Percentiles rank a stretch among this genome's conserved stretches.
These are phyloP conservation scores for Globisporangium paroecandrum DNA, from an alignment of 352 stramenopile species.

Conservation along the genomic window DNA sequence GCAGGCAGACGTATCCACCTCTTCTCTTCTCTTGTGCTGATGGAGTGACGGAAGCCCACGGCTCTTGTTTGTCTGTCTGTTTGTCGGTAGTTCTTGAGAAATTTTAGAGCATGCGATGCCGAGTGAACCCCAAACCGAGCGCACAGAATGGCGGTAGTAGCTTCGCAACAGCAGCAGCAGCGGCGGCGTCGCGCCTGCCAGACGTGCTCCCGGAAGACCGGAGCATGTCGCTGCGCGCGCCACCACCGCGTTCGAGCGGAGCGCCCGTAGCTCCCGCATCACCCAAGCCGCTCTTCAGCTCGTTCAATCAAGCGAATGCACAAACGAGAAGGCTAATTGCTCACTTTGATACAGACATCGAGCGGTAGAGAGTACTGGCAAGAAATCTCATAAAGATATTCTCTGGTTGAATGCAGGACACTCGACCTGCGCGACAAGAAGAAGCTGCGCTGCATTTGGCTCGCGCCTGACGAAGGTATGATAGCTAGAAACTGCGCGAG, in stretches of 20 bases:
- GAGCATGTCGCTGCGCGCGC: conserved; percentile 6
- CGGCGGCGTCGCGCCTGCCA: not conserved
- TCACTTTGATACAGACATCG: no score
- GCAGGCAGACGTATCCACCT: no score
- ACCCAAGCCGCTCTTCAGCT: conserved; percentile 14
- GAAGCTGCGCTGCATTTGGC: conserved; percentile 65
- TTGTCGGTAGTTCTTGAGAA: not conserved
- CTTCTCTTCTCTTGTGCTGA: no score
- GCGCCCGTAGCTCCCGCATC: not conserved
- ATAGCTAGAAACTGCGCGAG: not conserved
- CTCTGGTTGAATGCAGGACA: conserved; percentile 18
- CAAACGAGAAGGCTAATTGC: conserved; percentile 5
- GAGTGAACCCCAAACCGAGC: conserved; percentile 5
- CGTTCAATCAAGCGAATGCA: conserved; percentile 1
- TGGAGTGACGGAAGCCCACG: no score
- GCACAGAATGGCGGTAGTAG: not conserved
- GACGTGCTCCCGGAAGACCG: conserved; percentile 7
- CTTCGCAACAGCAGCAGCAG: not conserved
- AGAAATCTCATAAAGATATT: no score
- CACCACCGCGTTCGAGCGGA: not conserved
- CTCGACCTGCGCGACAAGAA: conserved; percentile 63
- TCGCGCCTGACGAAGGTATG: conserved; percentile 62
- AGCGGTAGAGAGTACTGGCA: no score
- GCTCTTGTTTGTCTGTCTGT: not conserved
- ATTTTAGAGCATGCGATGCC: conserved; percentile 3